Conservation (phyloP, 129 eudicot genomes). For the Lactuca sativa region DNA sequence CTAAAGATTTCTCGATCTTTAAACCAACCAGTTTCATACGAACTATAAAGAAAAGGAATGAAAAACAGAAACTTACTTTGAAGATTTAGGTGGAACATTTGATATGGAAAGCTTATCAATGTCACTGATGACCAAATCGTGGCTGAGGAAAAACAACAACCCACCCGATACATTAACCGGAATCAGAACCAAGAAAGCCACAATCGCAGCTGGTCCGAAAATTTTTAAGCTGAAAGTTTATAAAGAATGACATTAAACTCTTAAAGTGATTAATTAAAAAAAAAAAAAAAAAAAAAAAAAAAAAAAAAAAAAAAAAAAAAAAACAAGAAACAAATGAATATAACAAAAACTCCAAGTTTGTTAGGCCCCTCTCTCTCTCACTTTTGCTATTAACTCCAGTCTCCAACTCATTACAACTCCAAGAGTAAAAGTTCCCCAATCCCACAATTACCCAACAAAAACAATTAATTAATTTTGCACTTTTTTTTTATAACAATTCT, state of each 20-base stretch:
- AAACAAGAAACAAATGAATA: background rate
- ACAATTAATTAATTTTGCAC: too few species aligned
- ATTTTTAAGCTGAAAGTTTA: slow-evolving; percentile 36
- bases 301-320: background rate
- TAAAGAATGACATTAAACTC: background rate
- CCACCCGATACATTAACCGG: slow-evolving; percentile 44
- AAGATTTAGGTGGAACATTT: slow-evolving; percentile 39
- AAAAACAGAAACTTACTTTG: slow-evolving; percentile 31
- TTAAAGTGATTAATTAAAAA: background rate
- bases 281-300: slow-evolving; percentile 1
- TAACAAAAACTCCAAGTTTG: background rate
- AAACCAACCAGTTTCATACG: background rate
- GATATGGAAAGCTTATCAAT: slow-evolving; percentile 54
- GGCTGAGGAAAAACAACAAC: slow-evolving; percentile 31
- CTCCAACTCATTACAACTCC: too few species aligned
- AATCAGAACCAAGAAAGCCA: slow-evolving; percentile 40
- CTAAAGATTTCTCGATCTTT: background rate
- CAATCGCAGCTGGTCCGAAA: slow-evolving; percentile 37
- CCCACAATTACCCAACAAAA: too few species aligned
- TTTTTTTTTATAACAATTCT: too few species aligned
- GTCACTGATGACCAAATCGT: slow-evolving; percentile 37
- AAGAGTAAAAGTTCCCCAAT: too few species aligned
- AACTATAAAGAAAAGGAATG: background rate
- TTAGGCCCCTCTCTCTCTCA: too few species aligned
- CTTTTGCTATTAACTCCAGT: too few species aligned